These are phyloP conservation scores for Davidsoniella australis DNA, from an alignment of 2,329 filamentous ascomycete genomes.

Conservation along the genomic window DNA sequence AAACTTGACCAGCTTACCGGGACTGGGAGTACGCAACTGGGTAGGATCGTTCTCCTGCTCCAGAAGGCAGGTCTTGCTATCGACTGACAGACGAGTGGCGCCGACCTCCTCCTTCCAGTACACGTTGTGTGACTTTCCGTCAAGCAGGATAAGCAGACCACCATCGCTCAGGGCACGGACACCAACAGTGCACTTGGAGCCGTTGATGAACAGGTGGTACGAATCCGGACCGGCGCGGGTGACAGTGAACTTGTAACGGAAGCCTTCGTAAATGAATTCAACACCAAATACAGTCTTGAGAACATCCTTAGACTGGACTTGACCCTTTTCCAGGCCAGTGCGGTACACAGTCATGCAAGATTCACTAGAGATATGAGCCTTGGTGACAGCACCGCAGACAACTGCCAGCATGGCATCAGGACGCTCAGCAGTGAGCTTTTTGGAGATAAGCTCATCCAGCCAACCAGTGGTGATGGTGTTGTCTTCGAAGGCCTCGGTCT, in stretches of 20 bases:
- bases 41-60: constrained; percentile 99
- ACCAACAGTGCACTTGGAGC: constrained; percentile 86
- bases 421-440: constrained; percentile 89
- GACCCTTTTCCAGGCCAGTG: constrained; percentile 82
- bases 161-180: constrained; percentile 87
- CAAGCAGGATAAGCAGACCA: constrained; percentile 76
- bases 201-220: constrained; percentile 98
- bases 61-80: constrained; percentile 93
- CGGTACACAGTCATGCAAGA: constrained; percentile 74
- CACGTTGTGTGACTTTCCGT: constrained; percentile 88
- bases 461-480: constrained; percentile 99
- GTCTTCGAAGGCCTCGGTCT: constrained; percentile 94
- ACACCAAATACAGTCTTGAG: constrained; percentile 95
- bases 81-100: constrained; percentile 85
- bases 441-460: constrained; percentile 96
- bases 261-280: constrained; percentile 96
- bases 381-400: constrained; percentile 84
- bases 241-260: constrained; percentile 94
- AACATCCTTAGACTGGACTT: constrained; percentile 90
- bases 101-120: constrained; percentile 99
- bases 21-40: constrained; percentile 83
- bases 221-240: constrained; percentile 83
- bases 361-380: constrained; percentile 90
- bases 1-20: constrained; percentile 96
- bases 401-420: constrained; percentile 90